Base-by-base conservation (phyloP, 176 grass and related monocot genomes). In the Aegilops sharonensis region DNA sequence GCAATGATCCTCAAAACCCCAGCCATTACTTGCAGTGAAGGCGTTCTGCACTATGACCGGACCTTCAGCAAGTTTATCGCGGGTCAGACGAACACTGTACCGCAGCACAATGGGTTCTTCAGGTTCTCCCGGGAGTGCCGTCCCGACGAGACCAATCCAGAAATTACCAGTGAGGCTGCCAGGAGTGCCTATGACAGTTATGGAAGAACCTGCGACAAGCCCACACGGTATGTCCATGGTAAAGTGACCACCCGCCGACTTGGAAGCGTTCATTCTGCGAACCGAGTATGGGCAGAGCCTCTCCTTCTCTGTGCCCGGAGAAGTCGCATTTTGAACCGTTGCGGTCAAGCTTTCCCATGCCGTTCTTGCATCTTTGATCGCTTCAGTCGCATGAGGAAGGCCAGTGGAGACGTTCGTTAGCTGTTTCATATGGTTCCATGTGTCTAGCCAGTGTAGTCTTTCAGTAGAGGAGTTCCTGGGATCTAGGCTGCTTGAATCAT, bases 11-110 rank as follows among this genome's bases (percentile, higher is more conserved):
- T 98, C 96, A 2, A 20, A 50, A 42, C 88, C 93, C 96, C 96
- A 98, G 42, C 87, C 92, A 43, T 85, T 75, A 54, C 65, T 90
- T 76, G 29, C 36, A 24, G 88, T 89, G 88, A 94, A 98, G 37
- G 96, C 85, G 31, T 94, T 95, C 72, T 98, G 96, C 73, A 94
- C 96, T 89, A 98, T 94, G 24, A 94, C 88, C 8, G 96, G 93
- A 91, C 87, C 86, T 84, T 92, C 67, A 54, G 91, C 92, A 66
- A 78, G 80, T 75, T 89, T 91, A 79, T 95, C 90, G 4, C 93
- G 92, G 48, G 76, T 85, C 36, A 95, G 85, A n/a, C 92, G 89
- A 45, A 92, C 93, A 91, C 87, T 88, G 52, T 95, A 95, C 12
- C 85, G 96, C 86, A 98, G 63, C 56, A 92, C 82, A 85, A 86